Evolutionary conservation across 306 rosid species (phyloP).

Genomic region (Oemleria cerasiformis): DNA sequence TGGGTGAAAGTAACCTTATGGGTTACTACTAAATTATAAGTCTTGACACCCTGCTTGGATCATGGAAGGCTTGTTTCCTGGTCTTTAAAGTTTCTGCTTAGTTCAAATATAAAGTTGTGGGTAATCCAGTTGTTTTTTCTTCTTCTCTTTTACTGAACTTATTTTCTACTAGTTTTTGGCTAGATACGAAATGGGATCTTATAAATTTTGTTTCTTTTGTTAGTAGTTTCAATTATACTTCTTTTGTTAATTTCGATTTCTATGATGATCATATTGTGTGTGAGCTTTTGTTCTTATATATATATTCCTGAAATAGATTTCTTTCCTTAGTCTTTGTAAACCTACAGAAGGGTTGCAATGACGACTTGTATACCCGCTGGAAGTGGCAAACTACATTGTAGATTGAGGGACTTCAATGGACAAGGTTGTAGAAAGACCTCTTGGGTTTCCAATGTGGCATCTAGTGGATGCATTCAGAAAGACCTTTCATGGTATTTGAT

Average conservation of each 20-base stretch:
- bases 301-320: constrained; percentile 17
- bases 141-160: background rate
- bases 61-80: too few species aligned
- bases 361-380: constrained; percentile 58
- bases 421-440: constrained; percentile 45
- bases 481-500: constrained; percentile 56
- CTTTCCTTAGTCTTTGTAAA: constrained; percentile 18
- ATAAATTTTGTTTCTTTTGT: background rate
- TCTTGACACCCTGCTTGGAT: too few species aligned
- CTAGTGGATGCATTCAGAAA: constrained; percentile 37
- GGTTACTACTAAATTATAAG: background rate
- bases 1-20: background rate
- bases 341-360: constrained; percentile 50
- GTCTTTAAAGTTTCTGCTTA: too few species aligned
- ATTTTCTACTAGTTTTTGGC: background rate
- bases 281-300: background rate
- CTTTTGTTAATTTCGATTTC: background rate
- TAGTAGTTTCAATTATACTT: background rate
- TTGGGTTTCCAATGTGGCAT: constrained; percentile 36
- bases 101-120: background rate
- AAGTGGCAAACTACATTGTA: constrained; percentile 42
- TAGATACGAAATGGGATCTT: background rate
- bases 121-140: background rate
- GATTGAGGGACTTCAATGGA: constrained; percentile 32
- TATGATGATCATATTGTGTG: background rate